Evolutionary conservation across 75 land plant genomes (phyloP).

Genomic region (Larix kaempferi): DNA sequence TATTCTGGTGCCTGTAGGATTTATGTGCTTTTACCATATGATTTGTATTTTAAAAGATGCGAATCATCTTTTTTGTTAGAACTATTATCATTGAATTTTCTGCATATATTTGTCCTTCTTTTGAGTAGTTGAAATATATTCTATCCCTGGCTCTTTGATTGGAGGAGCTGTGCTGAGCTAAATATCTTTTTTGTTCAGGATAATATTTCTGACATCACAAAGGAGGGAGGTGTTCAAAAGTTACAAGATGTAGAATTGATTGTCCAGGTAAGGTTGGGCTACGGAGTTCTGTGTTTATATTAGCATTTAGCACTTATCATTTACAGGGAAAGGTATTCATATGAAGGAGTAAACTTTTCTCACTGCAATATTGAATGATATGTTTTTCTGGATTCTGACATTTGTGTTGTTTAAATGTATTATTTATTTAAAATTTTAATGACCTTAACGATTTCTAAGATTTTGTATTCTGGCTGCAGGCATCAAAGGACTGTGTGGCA

Average conservation of each 20-base stretch:
- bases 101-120: neutral
- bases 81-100: neutral
- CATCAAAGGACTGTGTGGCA: slow-evolving; percentile 94
- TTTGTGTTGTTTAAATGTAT: neutral
- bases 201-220: slow-evolving; percentile 88
- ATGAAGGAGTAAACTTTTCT: neutral
- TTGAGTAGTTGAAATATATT: too few species aligned
- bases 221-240: slow-evolving; percentile 91
- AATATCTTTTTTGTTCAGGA: slow-evolving; percentile 47
- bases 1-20: neutral
- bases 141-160: too few species aligned
- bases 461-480: slow-evolving; percentile 33
- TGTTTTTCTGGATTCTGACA: neutral
- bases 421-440: neutral
- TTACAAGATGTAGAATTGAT: slow-evolving; percentile 91
- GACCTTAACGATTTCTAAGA: too few species aligned
- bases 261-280: slow-evolving; percentile 57
- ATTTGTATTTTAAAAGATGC: neutral
- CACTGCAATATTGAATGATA: neutral
- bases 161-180: neutral
- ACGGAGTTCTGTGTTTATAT: neutral
- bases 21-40: neutral
- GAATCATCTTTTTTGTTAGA: neutral
- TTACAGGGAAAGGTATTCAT: neutral
- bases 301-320: neutral